phyloP scores from a whole-genome alignment of 208 protist species.

The Acanthamoeba royreba region DNA sequence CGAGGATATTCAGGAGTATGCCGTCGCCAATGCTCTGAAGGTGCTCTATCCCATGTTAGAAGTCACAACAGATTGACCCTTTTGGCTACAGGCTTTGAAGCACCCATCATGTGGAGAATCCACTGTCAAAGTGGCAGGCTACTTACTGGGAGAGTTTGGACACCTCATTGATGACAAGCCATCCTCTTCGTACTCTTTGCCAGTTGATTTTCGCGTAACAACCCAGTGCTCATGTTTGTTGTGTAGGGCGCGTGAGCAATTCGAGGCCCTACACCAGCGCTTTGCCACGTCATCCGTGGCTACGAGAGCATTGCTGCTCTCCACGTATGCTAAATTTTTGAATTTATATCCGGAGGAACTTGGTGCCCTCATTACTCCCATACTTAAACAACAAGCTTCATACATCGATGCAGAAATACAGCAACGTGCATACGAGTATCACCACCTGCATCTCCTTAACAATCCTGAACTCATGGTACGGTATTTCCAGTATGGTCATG shows the following conservation, averaged over 20 bases:
- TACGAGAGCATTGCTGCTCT: constrained; percentile 91
- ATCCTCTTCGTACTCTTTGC: constrained; percentile 73
- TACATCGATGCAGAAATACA: constrained; percentile 94
- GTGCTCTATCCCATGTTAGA: too few relatives aligned
- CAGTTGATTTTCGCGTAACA: too few relatives aligned
- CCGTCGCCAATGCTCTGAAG: constrained; percentile 77
- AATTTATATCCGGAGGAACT: constrained; percentile 89
- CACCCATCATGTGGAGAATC: constrained; percentile 59
- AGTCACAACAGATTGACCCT: too few relatives aligned
- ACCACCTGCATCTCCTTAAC: constrained; percentile 68
- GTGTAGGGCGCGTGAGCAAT: constrained; percentile 80
- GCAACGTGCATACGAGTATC: constrained; percentile 95
- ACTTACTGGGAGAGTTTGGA: constrained; percentile 96
- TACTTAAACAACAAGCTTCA: constrained; percentile 78
- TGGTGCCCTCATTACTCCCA: constrained; percentile 75
- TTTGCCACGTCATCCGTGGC: constrained; percentile 76
- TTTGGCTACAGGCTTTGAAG: constrained; percentile 10
- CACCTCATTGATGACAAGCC: constrained; percentile 93
- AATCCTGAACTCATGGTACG: constrained; percentile 48
- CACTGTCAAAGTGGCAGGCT: constrained; percentile 80
- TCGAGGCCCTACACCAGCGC: constrained; percentile 82
- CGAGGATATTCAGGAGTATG: constrained; percentile 94
- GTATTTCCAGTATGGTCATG: background rate
- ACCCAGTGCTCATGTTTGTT: too few relatives aligned
- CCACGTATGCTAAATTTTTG: constrained; percentile 93